phyloP scores from a whole-genome alignment of 2,329 filamentous ascomycete species.

The Acephala macrosclerotiorum region DNA sequence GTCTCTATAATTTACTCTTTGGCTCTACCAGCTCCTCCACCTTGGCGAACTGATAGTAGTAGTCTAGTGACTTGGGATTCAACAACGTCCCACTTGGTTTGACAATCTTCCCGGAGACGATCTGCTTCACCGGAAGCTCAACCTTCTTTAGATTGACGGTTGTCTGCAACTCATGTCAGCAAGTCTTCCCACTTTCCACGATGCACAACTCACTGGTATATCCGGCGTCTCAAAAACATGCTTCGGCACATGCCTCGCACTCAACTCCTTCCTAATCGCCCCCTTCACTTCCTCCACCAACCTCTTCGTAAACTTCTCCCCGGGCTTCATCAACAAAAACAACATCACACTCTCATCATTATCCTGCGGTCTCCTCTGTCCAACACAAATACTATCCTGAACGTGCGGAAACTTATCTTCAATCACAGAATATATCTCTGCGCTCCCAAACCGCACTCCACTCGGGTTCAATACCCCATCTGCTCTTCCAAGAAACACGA shows the following conservation, averaged over 20 bases:
- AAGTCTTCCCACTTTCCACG: neutral
- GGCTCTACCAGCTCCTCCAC: slow-evolving; percentile 64
- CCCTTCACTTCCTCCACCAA: slow-evolving; percentile 67
- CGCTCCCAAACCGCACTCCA: slow-evolving; percentile 80
- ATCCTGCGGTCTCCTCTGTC: slow-evolving; percentile 71
- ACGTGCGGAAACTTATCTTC: slow-evolving; percentile 69
- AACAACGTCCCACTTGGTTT: slow-evolving; percentile 79
- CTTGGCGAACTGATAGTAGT: slow-evolving; percentile 80
- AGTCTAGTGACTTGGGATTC: slow-evolving; percentile 79
- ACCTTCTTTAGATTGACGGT: slow-evolving; percentile 89
- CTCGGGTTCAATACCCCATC: slow-evolving; percentile 84
- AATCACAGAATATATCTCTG: slow-evolving; percentile 80
- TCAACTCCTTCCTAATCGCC: slow-evolving; percentile 70
- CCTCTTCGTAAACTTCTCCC: slow-evolving; percentile 57
- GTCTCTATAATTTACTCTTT: slow-evolving; percentile 56
- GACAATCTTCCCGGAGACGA: slow-evolving; percentile 76
- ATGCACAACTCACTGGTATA: slow-evolving; percentile 69
- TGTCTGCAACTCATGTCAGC: slow-evolving; percentile 56
- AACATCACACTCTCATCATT: slow-evolving; percentile 62
- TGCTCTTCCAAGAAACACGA: slow-evolving; percentile 73
- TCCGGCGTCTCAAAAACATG: slow-evolving; percentile 83
- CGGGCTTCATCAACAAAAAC: slow-evolving; percentile 67
- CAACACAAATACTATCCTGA: slow-evolving; percentile 80
- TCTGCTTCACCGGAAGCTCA: slow-evolving; percentile 84
- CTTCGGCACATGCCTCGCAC: slow-evolving; percentile 77